These are phyloP conservation scores for Botryotinia calthae DNA, from an alignment of 2,329 filamentous ascomycete species.

Conservation along the genomic window DNA sequence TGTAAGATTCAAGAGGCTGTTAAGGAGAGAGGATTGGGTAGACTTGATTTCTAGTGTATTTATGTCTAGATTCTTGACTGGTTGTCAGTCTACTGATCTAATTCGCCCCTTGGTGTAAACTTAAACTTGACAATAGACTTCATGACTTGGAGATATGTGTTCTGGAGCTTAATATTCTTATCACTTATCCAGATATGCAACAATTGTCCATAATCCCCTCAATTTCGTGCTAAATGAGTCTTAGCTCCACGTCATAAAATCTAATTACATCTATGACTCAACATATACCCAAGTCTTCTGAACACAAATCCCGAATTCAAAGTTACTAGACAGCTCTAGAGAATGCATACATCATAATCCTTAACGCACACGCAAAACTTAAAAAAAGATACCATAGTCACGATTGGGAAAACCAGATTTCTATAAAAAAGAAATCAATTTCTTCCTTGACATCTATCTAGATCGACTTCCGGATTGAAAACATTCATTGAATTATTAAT, in stretches of 20 bases:
- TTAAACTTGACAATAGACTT: background rate
- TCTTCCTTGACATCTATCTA: background rate
- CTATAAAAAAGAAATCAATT: accelerated
- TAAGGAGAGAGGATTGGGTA: constrained; percentile 53
- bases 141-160: background rate
- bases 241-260: background rate
- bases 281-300: background rate
- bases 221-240: background rate
- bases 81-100: background rate
- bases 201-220: too few relatives aligned
- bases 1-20: constrained; percentile 55
- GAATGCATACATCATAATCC: background rate
- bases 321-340: accelerated
- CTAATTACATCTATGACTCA: background rate
- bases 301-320: background rate
- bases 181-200: background rate
- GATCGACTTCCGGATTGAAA: too few relatives aligned
- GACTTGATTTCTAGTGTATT: constrained; percentile 47
- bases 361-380: background rate
- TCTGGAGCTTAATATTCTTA: background rate
- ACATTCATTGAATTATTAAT: too few relatives aligned
- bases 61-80: background rate
- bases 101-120: background rate
- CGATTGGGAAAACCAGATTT: background rate
- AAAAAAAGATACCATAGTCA: background rate